Evolutionary conservation across 257 asterid species (phyloP).

Genomic region (Gynochthodes officinalis): DNA sequence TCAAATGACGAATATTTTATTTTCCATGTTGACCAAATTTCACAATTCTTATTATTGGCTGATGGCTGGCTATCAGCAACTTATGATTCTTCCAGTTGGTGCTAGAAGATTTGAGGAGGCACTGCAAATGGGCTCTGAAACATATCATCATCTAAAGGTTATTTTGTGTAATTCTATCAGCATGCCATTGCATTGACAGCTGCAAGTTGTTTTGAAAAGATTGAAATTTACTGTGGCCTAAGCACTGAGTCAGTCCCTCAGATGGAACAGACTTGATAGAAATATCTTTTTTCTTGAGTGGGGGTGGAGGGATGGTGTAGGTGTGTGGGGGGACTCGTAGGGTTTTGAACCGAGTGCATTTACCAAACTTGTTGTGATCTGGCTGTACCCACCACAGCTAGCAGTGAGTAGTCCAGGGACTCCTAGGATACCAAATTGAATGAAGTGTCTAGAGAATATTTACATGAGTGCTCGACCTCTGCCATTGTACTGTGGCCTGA

Average conservation of each 20-base stretch:
- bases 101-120: conserved; percentile 91
- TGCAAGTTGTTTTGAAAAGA: not conserved
- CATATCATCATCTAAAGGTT: conserved; percentile 94
- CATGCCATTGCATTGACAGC: not conserved
- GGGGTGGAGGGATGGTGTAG: too few species aligned
- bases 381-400: too few species aligned
- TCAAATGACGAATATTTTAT: too few species aligned
- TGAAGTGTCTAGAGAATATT: not conserved
- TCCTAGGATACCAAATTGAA: not conserved
- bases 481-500: too few species aligned
- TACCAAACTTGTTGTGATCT: too few species aligned
- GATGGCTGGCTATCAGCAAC: conserved; percentile 53
- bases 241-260: not conserved
- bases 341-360: too few species aligned
- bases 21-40: not conserved
- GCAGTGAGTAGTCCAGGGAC: not conserved
- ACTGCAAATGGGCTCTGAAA: conserved; percentile 94
- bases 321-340: too few species aligned
- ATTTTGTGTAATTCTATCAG: conserved; percentile 16
- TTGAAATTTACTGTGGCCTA: not conserved
- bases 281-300: too few species aligned
- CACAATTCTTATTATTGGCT: conserved; percentile 19
- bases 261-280: not conserved
- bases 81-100: conserved; percentile 88
- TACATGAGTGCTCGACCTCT: too few species aligned